phyloP scores from a whole-genome alignment of 2,329 filamentous ascomycete genomes.

The Microdochium paspali region DNA sequence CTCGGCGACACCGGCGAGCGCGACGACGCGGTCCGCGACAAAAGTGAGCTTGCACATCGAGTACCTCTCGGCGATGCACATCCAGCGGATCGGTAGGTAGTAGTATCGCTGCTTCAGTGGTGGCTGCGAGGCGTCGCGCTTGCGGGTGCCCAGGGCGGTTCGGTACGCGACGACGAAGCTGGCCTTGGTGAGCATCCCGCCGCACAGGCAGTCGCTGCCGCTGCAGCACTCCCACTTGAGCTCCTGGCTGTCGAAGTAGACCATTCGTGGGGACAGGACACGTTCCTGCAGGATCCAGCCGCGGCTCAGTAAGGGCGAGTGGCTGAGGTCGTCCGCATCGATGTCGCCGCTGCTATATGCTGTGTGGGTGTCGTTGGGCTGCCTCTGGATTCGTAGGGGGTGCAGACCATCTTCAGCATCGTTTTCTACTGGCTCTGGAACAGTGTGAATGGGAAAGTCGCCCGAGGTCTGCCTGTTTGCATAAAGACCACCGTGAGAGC shows the following conservation, averaged over 20 bases:
- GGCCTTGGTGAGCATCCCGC: conserved; percentile 3
- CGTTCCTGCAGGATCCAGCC: conserved; percentile 7
- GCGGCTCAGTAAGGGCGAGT: conserved; percentile 1
- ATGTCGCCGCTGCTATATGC: conserved; percentile 5
- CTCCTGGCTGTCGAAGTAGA: conserved; percentile 4
- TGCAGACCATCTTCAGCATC: background rate
- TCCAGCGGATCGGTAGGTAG: conserved; percentile 5
- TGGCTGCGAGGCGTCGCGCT: background rate
- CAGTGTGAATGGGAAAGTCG: conserved; percentile 1
- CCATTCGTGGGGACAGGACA: conserved; percentile 3
- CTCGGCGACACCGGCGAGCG: conserved; percentile 6
- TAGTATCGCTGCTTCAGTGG: background rate
- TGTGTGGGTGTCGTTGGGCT: conserved; percentile 2
- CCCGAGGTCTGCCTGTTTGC: no score
- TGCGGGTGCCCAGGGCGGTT: background rate
- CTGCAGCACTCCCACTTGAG: conserved; percentile 6
- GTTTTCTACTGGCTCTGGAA: background rate
- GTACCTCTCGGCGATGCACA: conserved; percentile 6
- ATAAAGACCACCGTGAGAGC: conserved; percentile 3
- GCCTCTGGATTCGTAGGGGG: conserved; percentile 1
- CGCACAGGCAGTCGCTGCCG: conserved; percentile 4
- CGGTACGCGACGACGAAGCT: conserved; percentile 3
- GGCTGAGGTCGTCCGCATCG: conserved; percentile 2
- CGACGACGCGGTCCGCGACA: conserved; percentile 3
- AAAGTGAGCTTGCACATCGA: conserved; percentile 3